Conservation (phyloP, 1,139 yeast species). For the Kurtzmaniella quercitrusa region DNA sequence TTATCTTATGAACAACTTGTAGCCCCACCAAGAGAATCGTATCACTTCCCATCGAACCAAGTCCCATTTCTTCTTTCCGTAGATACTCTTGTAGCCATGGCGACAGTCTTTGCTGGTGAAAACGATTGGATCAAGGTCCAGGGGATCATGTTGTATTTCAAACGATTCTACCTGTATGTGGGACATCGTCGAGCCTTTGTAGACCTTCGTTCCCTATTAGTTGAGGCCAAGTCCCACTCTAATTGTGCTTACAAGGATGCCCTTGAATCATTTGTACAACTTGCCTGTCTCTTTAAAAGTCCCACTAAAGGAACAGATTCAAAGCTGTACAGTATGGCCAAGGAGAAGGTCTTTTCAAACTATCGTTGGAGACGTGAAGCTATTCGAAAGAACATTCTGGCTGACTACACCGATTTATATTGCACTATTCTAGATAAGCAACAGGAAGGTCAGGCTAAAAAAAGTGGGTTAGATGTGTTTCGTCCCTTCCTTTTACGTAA, state of each 20-base stretch:
- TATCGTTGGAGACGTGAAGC: slow-evolving; percentile 21
- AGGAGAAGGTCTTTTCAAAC: slow-evolving; percentile 12
- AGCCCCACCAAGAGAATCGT: slow-evolving; percentile 13
- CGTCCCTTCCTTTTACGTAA: slow-evolving; percentile 27
- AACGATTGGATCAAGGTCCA: slow-evolving; percentile 23
- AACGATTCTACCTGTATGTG: slow-evolving; percentile 34
- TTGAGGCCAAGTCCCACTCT: slow-evolving; percentile 23
- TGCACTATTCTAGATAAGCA: slow-evolving; percentile 15
- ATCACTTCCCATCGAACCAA: slow-evolving; percentile 7
- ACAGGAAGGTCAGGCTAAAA: slow-evolving; percentile 16
- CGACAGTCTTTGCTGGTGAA: slow-evolving; percentile 25
- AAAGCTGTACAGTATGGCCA: neutral
- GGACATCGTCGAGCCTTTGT: slow-evolving; percentile 27
- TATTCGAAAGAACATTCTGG: slow-evolving; percentile 2
- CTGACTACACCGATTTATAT: slow-evolving; percentile 6
- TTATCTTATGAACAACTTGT: slow-evolving; percentile 35
- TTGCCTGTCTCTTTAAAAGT: slow-evolving; percentile 12
- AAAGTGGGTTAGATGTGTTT: slow-evolving; percentile 13
- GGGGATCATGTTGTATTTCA: slow-evolving; percentile 33
- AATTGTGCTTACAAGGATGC: slow-evolving; percentile 21
- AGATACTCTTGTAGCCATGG: slow-evolving; percentile 19
- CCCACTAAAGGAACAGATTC: neutral
- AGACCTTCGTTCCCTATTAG: slow-evolving; percentile 21
- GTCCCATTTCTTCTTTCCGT: slow-evolving; percentile 33
- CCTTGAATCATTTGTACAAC: slow-evolving; percentile 20